phyloP scores from a whole-genome alignment of 2,329 filamentous ascomycete genomes.

The Cladosporium cucumerinum region DNA sequence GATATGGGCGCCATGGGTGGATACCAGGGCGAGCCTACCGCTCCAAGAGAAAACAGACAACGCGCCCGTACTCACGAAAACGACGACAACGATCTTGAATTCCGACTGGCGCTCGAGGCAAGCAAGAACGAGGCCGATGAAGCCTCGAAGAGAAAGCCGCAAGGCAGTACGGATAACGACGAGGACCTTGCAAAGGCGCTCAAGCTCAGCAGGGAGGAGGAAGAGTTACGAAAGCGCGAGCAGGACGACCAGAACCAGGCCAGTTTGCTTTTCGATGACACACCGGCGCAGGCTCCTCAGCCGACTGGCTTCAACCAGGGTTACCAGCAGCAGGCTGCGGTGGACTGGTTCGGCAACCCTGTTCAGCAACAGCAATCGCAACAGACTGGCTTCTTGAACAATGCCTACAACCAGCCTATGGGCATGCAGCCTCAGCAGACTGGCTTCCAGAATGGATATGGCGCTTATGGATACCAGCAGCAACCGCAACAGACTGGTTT shows the following conservation, averaged over 20 bases:
- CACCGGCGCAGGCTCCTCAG: constrained; percentile 60
- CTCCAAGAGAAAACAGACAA: constrained; percentile 39
- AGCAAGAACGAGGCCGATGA: constrained; percentile 95
- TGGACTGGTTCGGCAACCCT: constrained; percentile 96
- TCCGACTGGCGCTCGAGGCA: constrained; percentile 84
- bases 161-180: constrained; percentile 58
- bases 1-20: constrained; percentile 60
- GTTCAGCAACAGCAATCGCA: constrained; percentile 60
- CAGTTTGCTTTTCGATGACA: constrained; percentile 82
- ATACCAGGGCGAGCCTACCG: constrained; percentile 36
- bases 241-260: constrained; percentile 77
- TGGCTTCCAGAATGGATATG: constrained; percentile 66
- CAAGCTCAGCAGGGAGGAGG: constrained; percentile 89
- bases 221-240: constrained; percentile 80
- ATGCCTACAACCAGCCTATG: constrained; percentile 71
- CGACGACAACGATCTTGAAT: constrained; percentile 82
- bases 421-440: constrained; percentile 63
- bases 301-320: constrained; percentile 92
- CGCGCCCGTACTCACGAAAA: constrained; percentile 42
- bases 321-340: constrained; percentile 92
- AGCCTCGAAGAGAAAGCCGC: constrained; percentile 68
- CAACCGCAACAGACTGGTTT: constrained; percentile 64
- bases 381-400: constrained; percentile 64
- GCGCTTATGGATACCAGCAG: constrained; percentile 57
- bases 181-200: constrained; percentile 94